phyloP scores from a whole-genome alignment of 1,284 basidiomycete species.

The Ceratobasidium papillatum region DNA sequence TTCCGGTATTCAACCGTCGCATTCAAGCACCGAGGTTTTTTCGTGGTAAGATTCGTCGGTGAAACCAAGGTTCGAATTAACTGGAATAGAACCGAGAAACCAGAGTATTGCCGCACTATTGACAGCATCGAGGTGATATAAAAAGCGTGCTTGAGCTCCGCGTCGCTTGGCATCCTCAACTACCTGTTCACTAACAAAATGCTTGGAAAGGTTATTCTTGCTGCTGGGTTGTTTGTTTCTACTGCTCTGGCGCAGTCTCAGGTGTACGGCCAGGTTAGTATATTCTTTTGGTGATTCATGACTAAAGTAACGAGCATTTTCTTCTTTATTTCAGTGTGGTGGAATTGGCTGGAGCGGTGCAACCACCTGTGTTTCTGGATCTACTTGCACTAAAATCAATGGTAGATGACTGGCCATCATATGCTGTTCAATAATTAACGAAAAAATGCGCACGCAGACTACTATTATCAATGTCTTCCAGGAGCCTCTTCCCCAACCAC shows the following conservation, averaged over 20 bases:
- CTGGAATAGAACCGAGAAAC: conserved; percentile 14
- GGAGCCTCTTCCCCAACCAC: neutral
- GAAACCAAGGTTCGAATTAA: conserved; percentile 34
- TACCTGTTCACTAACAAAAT: neutral
- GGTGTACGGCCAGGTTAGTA: conserved; percentile 50
- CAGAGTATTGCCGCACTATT: conserved; percentile 27
- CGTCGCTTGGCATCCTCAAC: conserved; percentile 17
- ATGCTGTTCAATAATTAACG: neutral
- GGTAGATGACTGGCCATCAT: neutral
- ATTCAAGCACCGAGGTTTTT: conserved; percentile 25
- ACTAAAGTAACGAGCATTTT: conserved; percentile 43
- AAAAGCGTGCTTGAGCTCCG: neutral
- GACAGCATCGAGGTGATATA: conserved; percentile 10
- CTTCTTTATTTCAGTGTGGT: conserved; percentile 56
- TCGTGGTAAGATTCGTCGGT: conserved; percentile 17
- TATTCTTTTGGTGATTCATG: conserved; percentile 42
- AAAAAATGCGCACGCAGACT: neutral
- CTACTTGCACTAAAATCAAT: conserved; percentile 29
- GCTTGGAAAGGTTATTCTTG: conserved; percentile 19
- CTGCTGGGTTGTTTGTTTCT: conserved; percentile 32
- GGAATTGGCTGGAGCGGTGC: conserved; percentile 57
- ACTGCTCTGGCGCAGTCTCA: conserved; percentile 48
- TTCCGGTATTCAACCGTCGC: conserved; percentile 33
- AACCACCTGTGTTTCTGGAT: conserved; percentile 21
- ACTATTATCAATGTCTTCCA: conserved; percentile 43